Conservation (phyloP, 2,329 filamentous ascomycete genomes). For the Sarocladium kiliense region DNA sequence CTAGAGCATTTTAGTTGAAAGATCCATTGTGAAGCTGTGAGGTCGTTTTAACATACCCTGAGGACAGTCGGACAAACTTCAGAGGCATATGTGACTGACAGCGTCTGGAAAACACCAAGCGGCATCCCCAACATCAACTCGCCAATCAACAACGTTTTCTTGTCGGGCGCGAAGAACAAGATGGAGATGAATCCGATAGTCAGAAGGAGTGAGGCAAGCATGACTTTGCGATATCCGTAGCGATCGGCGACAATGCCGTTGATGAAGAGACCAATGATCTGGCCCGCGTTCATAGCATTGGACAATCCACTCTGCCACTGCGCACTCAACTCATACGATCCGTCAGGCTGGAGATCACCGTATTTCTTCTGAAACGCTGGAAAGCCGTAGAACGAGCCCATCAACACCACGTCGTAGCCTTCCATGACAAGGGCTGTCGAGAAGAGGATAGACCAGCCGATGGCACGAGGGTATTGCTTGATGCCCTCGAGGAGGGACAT, state of each 20-base stretch:
- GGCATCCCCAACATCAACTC: slow-evolving; percentile 55
- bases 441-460: slow-evolving; percentile 36
- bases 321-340: slow-evolving; percentile 19
- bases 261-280: slow-evolving; percentile 56
- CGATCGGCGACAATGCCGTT: slow-evolving; percentile 58
- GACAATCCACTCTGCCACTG: slow-evolving; percentile 51
- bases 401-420: slow-evolving; percentile 34
- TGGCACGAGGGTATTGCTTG: slow-evolving; percentile 35
- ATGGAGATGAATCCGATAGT: slow-evolving; percentile 52
- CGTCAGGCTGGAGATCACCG: slow-evolving; percentile 35
- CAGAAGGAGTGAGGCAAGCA: slow-evolving; percentile 46
- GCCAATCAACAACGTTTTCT: slow-evolving; percentile 47
- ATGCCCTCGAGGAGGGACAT: slow-evolving; percentile 31
- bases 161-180: slow-evolving; percentile 53
- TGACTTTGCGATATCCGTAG: slow-evolving; percentile 55
- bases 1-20: neutral
- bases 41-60: slow-evolving; percentile 8
- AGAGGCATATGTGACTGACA: slow-evolving; percentile 56
- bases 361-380: slow-evolving; percentile 43
- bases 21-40: no score
- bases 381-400: slow-evolving; percentile 36
- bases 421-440: slow-evolving; percentile 37
- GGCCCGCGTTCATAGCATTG: slow-evolving; percentile 51
- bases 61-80: slow-evolving; percentile 58
- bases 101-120: slow-evolving; percentile 47